phyloP scores from a whole-genome alignment of 1,284 basidiomycete genomes.

The Heterobasidion irregulare region DNA sequence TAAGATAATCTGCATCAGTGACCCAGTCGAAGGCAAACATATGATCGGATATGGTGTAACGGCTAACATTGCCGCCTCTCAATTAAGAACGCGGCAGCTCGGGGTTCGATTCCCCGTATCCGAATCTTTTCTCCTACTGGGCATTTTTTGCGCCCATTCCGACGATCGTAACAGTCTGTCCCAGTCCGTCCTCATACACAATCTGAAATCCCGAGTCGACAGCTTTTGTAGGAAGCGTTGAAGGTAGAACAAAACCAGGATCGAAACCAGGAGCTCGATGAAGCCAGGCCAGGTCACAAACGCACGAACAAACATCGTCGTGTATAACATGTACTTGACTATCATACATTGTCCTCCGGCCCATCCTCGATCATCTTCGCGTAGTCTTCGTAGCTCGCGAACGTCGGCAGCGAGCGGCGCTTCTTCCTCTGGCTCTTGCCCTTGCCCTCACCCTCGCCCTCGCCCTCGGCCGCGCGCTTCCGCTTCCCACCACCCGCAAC shows the following conservation, averaged over 20 bases:
- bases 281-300: background rate
- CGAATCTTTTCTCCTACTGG: slow-evolving; percentile 21
- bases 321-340: background rate
- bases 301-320: background rate
- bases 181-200: no score
- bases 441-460: slow-evolving; percentile 27
- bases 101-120: slow-evolving; percentile 75
- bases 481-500: slow-evolving; percentile 25
- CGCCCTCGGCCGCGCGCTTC: slow-evolving; percentile 32
- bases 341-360: slow-evolving; percentile 60
- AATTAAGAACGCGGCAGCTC: slow-evolving; percentile 51
- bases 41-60: slow-evolving; percentile 58
- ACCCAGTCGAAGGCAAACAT: no score
- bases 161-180: no score
- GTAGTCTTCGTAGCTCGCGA: slow-evolving; percentile 95
- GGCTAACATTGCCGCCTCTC: slow-evolving; percentile 69
- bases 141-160: no score
- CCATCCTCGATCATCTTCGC: slow-evolving; percentile 86
- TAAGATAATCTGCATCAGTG: no score
- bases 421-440: slow-evolving; percentile 64
- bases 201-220: no score
- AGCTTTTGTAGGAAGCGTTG: no score
- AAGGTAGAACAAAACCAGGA: no score
- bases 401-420: slow-evolving; percentile 70
- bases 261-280: background rate